Percentiles rank a stretch among this genome's conserved stretches.
Conservation (phyloP, 768 basidiomycete species). For the Lactarius indigo region DNA sequence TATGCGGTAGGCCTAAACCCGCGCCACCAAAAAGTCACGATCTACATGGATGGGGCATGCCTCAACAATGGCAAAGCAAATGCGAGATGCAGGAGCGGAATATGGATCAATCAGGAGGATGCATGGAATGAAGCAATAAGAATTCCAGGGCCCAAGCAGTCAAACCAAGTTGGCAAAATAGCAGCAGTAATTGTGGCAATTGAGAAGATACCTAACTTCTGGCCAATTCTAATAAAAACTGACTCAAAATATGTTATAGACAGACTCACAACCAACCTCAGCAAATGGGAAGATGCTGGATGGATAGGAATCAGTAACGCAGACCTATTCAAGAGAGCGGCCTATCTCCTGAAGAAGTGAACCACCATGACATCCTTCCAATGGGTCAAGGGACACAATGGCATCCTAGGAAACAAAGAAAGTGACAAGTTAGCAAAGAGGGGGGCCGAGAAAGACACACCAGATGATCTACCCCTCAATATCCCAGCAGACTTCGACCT, state of each 20-base stretch:
- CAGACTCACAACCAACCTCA: background rate
- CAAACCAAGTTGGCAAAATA: background rate
- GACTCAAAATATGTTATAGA: background rate
- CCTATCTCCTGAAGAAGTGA: background rate
- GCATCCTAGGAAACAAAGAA: background rate
- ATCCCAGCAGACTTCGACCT: background rate
- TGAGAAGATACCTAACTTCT: rapidly evolving
- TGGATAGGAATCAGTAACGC: background rate
- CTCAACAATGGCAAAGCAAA: slow-evolving; percentile 23
- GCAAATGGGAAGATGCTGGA: background rate
- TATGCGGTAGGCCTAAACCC: too few relatives aligned
- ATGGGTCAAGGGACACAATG: background rate
- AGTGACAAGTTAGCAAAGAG: background rate
- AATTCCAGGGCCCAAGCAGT: background rate
- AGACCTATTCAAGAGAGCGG: background rate
- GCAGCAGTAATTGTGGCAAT: background rate
- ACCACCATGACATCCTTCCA: background rate
- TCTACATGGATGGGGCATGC: slow-evolving; percentile 33
- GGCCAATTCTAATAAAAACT: background rate
- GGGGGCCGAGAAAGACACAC: background rate
- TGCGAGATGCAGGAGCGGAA: slow-evolving; percentile 25
- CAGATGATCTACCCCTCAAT: background rate
- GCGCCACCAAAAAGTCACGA: background rate
- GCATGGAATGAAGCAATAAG: background rate
- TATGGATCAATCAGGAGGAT: slow-evolving; percentile 1